These are phyloP conservation scores for Leonotis leonurus DNA, from an alignment of 257 asterid genomes.

Conservation along the genomic window DNA sequence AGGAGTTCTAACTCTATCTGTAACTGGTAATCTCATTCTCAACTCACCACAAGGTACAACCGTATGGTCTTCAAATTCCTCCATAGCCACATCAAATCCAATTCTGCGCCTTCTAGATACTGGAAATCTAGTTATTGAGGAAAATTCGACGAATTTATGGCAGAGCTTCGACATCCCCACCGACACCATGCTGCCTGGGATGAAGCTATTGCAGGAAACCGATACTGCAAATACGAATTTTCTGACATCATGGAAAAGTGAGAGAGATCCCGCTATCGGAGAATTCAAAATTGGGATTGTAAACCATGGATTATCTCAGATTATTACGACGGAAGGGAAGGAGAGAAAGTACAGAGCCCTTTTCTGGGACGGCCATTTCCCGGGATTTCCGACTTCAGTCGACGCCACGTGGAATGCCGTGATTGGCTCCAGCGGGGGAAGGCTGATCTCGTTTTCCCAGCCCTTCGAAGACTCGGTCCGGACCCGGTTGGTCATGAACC, in stretches of 20 bases:
- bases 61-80: constrained; percentile 5
- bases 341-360: background rate
- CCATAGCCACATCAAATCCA: background rate
- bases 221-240: background rate
- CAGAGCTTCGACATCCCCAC: constrained; percentile 11
- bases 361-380: constrained; percentile 13
- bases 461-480: background rate
- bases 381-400: background rate
- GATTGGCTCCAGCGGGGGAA: background rate
- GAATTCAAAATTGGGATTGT: constrained; percentile 6
- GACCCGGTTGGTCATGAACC: constrained; percentile 1
- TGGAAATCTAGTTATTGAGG: constrained; percentile 7
- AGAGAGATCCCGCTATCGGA: constrained; percentile 13
- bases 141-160: background rate
- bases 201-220: constrained; percentile 15
- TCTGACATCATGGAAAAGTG: constrained; percentile 19
- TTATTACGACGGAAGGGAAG: background rate
- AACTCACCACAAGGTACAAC: background rate
- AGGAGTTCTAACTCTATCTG: background rate
- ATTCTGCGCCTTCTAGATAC: background rate
- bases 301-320: constrained; percentile 10
- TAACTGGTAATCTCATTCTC: background rate
- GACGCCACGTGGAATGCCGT: background rate
- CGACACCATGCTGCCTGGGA: constrained; percentile 12
- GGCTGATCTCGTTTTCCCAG: background rate